These are phyloP conservation scores for Zizania latifolia DNA, from an alignment of 176 grass and related monocot genomes.

Conservation along the genomic window DNA sequence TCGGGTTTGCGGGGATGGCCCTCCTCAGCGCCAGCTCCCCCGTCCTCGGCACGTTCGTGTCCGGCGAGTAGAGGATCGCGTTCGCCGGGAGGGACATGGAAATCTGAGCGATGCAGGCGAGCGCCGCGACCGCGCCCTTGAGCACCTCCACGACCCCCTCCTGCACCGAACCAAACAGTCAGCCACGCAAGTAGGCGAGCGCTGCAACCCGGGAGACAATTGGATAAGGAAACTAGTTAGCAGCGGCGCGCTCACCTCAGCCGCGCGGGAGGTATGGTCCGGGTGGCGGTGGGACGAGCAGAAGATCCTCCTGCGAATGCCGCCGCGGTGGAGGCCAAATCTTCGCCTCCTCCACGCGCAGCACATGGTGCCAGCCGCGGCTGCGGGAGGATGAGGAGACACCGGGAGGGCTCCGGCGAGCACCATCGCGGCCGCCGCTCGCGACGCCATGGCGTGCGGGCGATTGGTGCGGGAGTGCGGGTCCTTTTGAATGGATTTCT, in stretches of 20 bases:
- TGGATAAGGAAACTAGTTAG: neutral
- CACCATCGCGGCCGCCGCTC: slow-evolving; percentile 22
- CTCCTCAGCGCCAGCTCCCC: slow-evolving; percentile 90
- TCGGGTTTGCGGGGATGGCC: slow-evolving; percentile 78
- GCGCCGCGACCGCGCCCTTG: slow-evolving; percentile 43
- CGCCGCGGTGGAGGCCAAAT: neutral
- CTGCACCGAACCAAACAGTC: slow-evolving; percentile 8
- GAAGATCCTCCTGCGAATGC: slow-evolving; percentile 7
- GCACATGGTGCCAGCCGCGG: neutral
- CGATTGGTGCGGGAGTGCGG: neutral
- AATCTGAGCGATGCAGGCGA: slow-evolving; percentile 65
- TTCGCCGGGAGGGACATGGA: slow-evolving; percentile 58
- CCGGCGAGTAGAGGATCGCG: slow-evolving; percentile 86
- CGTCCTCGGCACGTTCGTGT: slow-evolving; percentile 84
- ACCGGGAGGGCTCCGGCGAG: neutral
- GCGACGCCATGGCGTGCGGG: slow-evolving; percentile 40
- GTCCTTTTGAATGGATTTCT: slow-evolving; percentile 7
- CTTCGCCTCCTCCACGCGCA: neutral
- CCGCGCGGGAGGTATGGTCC: neutral
- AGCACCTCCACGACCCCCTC: slow-evolving; percentile 29
- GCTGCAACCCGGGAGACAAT: neutral
- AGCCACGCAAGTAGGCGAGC: neutral
- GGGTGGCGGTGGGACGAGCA: neutral
- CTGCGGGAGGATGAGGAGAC: neutral
- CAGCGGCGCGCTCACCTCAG: slow-evolving; percentile 25